These are phyloP conservation scores for Brassica nigra DNA, from an alignment of 345 rosid genomes.

Conservation along the genomic window DNA sequence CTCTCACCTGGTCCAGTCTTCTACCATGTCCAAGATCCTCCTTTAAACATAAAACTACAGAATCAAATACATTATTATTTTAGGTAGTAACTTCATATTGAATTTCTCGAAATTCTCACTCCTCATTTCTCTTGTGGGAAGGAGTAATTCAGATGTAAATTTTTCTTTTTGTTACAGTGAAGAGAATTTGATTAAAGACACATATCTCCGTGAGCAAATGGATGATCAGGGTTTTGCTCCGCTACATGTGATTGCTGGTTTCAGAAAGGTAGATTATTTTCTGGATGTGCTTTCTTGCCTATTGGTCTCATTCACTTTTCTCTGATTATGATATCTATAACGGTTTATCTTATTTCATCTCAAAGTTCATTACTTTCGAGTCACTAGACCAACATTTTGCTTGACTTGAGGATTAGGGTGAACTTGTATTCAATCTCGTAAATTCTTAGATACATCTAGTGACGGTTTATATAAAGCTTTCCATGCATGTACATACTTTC, in stretches of 20 bases:
- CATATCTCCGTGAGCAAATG: constrained; percentile 77
- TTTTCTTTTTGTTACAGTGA: constrained; percentile 56
- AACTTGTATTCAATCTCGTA: neutral
- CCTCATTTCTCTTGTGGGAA: constrained; percentile 8
- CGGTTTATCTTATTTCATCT: constrained; percentile 5
- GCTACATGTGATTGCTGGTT: constrained; percentile 66
- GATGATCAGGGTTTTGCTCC: constrained; percentile 91
- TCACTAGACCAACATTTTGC: neutral
- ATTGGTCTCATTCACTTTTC: constrained; percentile 15
- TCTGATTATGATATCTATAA: constrained; percentile 1
- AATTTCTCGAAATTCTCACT: neutral
- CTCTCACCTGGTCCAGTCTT: constrained; percentile 50
- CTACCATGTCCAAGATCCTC: constrained; percentile 51
- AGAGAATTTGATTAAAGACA: constrained; percentile 76
- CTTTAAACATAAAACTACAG: constrained; percentile 57
- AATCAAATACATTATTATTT: constrained; percentile 84
- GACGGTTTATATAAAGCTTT: constrained; percentile 4
- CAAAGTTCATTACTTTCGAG: neutral
- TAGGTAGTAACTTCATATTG: constrained; percentile 52
- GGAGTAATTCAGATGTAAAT: constrained; percentile 20
- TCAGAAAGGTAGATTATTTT: constrained; percentile 62
- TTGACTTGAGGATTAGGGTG: neutral
- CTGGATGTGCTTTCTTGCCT: constrained; percentile 11
- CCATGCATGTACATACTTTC: constrained; percentile 5
- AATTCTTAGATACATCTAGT: neutral